Evolutionary conservation across 352 stramenopile species (phyloP).

Genomic region (Phytophthora pseudosyringae): DNA sequence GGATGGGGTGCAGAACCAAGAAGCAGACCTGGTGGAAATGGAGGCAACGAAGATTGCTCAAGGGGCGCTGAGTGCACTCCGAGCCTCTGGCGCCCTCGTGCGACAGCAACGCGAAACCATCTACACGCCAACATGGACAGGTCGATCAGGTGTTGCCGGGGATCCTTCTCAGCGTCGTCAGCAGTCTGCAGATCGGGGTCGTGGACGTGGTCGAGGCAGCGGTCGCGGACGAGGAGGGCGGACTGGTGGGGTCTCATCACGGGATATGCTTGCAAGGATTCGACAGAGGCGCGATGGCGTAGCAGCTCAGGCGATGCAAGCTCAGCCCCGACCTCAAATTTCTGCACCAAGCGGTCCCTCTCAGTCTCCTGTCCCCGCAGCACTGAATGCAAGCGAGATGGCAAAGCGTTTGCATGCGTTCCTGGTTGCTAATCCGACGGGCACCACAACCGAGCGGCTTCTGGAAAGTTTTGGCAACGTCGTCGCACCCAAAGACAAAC

Average conservation of each 20-base stretch:
- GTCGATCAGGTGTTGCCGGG: conserved; percentile 68
- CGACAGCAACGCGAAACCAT: conserved; percentile 64
- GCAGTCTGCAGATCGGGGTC: conserved; percentile 17
- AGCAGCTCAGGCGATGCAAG: conserved; percentile 10
- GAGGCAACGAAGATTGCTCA: conserved; percentile 91
- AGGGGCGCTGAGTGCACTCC: conserved; percentile 82
- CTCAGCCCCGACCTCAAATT: background rate
- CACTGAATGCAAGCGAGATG: conserved; percentile 62
- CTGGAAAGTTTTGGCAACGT: conserved; percentile 88
- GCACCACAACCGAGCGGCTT: conserved; percentile 90
- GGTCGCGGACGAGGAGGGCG: conserved; percentile 26
- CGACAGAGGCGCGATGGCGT: conserved; percentile 38
- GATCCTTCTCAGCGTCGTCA: conserved; percentile 61
- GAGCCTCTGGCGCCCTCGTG: conserved; percentile 79
- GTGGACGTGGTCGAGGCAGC: conserved; percentile 17
- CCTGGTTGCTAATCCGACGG: conserved; percentile 53
- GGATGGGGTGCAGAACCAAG: conserved; percentile 87
- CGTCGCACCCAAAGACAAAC: conserved; percentile 87
- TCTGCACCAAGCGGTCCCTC: background rate
- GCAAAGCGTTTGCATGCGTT: conserved; percentile 85
- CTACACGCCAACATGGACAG: conserved; percentile 85
- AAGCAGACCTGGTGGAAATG: conserved; percentile 92
- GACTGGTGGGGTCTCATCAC: conserved; percentile 49
- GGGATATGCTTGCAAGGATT: conserved; percentile 77
- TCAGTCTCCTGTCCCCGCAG: conserved; percentile 4